Evolutionary conservation across 1,139 yeast genomes (phyloP).

Genomic region (Yamadazyma sp.): DNA sequence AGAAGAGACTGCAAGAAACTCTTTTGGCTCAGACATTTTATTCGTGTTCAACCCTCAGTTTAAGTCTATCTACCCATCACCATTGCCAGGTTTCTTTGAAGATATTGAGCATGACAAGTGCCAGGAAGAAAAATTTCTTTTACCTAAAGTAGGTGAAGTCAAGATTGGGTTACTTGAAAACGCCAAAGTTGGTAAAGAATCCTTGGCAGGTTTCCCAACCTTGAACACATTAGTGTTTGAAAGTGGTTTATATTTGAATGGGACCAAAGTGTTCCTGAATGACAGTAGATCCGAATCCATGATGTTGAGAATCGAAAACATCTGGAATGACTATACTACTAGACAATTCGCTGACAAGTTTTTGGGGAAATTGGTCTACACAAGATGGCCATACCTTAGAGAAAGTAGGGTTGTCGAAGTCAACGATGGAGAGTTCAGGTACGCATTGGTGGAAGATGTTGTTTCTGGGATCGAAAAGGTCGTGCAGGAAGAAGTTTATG

Average conservation of each 20-base stretch:
- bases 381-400: conserved; percentile 86
- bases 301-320: conserved; percentile 61
- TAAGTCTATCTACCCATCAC: conserved; percentile 68
- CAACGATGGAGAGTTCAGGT: conserved; percentile 50
- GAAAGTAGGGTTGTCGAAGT: conserved; percentile 76
- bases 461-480: conserved; percentile 17
- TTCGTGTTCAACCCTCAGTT: conserved; percentile 79
- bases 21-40: conserved; percentile 66
- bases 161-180: conserved; percentile 65
- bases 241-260: conserved; percentile 51
- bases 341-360: conserved; percentile 51
- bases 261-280: conserved; percentile 78
- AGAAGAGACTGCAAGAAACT: conserved; percentile 72
- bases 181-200: conserved; percentile 66
- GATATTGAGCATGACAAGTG: conserved; percentile 82
- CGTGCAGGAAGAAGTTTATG: conserved; percentile 26
- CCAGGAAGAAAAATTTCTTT: conserved; percentile 53
- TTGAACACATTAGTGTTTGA: conserved; percentile 67
- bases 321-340: conserved; percentile 46
- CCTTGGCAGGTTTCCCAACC: conserved; percentile 90
- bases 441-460: conserved; percentile 34
- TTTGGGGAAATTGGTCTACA: conserved; percentile 45
- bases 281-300: conserved; percentile 84
- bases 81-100: conserved; percentile 74
- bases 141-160: conserved; percentile 52